phyloP scores from a whole-genome alignment of 441 rosid genomes.

The Gossypium gossypioides region DNA sequence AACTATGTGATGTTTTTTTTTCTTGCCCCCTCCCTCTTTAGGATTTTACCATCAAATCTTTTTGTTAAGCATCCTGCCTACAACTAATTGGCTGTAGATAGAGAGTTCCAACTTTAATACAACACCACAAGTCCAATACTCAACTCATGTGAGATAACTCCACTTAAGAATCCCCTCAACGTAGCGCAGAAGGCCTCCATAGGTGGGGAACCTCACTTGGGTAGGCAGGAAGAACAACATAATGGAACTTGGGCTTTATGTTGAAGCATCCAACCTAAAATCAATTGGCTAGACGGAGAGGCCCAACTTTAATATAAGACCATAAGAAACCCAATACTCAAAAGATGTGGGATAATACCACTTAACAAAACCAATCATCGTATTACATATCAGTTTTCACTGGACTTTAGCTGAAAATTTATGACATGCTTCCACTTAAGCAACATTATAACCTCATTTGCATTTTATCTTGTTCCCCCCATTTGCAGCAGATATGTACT shows the following conservation, averaged over 20 bases:
- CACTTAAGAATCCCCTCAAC: not conserved
- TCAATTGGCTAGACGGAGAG: not conserved
- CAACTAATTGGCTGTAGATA: too few species aligned
- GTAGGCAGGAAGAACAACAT: not conserved
- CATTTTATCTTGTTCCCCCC: not conserved
- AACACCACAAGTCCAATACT: not conserved
- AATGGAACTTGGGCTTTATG: not conserved
- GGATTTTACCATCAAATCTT: not conserved
- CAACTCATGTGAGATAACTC: not conserved
- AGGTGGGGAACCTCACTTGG: not conserved
- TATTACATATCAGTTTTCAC: not conserved
- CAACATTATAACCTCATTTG: not conserved
- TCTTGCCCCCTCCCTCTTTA: not conserved
- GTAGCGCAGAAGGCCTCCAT: not conserved
- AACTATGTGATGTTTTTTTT: not conserved
- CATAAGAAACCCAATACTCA: not conserved
- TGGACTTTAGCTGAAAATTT: not conserved
- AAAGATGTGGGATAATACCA: not conserved
- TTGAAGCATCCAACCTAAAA: not conserved
- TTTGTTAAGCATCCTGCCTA: not conserved
- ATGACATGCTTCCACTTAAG: not conserved
- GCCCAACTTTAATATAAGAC: not conserved
- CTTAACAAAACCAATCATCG: not conserved
- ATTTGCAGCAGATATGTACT: slow-evolving; percentile 9
- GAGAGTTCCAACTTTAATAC: not conserved